Evolutionary conservation across 306 rosid species (phyloP), one percentile per base, ranked within the genome.

Genomic region (Trifolium fragiferum): DNA sequence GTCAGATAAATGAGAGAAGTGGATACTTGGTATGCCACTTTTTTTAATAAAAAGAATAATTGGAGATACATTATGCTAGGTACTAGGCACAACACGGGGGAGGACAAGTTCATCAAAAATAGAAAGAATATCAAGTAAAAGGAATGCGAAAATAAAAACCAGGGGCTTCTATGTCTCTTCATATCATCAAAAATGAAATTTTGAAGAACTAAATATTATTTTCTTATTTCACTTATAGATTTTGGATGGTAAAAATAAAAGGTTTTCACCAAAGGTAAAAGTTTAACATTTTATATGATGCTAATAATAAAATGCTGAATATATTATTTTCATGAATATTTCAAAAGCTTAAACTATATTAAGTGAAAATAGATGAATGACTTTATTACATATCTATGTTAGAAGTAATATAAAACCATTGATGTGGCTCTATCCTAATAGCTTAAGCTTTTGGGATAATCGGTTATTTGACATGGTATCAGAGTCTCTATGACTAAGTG

Each of bases 1-100:
- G 51, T 57, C 50, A 74, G 47, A 35, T 54, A 68, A 61, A 64
- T 38, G 60, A 68, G 60, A 68, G 33, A 30, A 60, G 41, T 47
- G 60, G 60, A 25, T 58, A 4, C 60, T 16, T 3, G 27, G 46
- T 44, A 32, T 19, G 51, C 21, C 41, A 8, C 19, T 8, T 50
- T 10, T 70, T 5, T 40, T 50, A 35, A n/a, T 6, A 16, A 40
- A 53, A 77, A 60, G 9, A n/a, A 32, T 19, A 57, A 53, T 11
- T 13, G 10, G 33, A 59, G 63, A 77, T 49, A 59, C 47, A 59
- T 14, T 16, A 64, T 18, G 49, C 4, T 64, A 59, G 62, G 27
- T 66, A 32, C 30, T 19, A 33, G 75, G 35, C 47, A 77, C 19
- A 68, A 15, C 41, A 20, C 14, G 65, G 19, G 18, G 30, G 21